Evolutionary conservation across 306 rosid species (phyloP), one percentile per base, ranked within the genome.

Genomic region (Sesbania bispinosa): DNA sequence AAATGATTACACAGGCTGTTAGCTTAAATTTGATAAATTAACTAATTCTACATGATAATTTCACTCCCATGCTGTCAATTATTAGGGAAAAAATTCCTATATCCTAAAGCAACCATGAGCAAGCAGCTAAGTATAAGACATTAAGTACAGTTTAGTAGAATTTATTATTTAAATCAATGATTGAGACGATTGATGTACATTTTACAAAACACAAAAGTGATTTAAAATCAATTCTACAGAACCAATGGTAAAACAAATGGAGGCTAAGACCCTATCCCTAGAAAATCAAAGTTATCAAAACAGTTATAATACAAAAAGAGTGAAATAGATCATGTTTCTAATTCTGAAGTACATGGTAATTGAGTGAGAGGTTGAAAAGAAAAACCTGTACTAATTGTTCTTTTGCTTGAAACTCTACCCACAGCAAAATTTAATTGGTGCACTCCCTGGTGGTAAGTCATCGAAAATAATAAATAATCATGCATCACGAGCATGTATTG

Each of bases 381-480:
- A 62, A 77, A 58, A 92, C 96, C 96, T 86, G 87, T 11, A 27
- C 46, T 24, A 26, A 75, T 27, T 9, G 70, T 35, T 69, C 75
- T 67, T 50, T 63, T 71, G 71, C 66, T 69, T 60, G 83, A 58
- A 64, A 80, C 20, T 66, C 76, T 61, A 76, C 13, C 70, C 46
- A 71, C 30, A 73, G 60, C 9, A 71, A 19, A 71, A 50, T 71
- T 18, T 15, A 52, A 67, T 10, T 24, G 43, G 61, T 46, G 55
- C 59, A 65, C 13, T 45, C 33, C 65, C 88, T 83, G 85, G 20
- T 47, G 18, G 13, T 35, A 50, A 62, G 62, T 38, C 33, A 30
- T 16, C 1, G 47, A 50, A 74, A 67, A 18, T 6, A 10, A 53
- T 23, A 50, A 67, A 59, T 43, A 35, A 69, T n/a, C 66, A 59